These are phyloP conservation scores for Carallia pectinifolia DNA, from an alignment of 345 rosid genomes.

Conservation along the genomic window DNA sequence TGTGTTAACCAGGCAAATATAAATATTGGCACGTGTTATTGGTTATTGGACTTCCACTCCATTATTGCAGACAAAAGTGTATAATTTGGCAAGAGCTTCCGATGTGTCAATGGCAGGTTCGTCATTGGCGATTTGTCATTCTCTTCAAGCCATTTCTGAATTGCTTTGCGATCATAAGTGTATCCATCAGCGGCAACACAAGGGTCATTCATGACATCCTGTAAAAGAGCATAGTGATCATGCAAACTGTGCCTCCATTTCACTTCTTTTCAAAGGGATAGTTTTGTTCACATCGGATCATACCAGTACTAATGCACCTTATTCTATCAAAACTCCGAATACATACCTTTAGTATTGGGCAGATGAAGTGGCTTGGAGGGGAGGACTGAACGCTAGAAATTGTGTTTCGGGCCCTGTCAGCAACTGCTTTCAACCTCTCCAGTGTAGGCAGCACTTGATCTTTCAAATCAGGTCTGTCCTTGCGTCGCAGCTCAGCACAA, in stretches of 20 bases:
- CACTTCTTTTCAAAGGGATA: background rate
- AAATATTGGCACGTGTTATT: conserved; percentile 10
- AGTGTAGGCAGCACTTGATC: conserved; percentile 63
- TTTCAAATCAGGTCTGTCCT: conserved; percentile 67
- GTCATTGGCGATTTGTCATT: conserved; percentile 69
- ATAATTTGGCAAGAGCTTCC: conserved; percentile 63
- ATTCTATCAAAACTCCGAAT: too few species aligned
- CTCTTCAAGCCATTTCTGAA: conserved; percentile 63
- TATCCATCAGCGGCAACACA: conserved; percentile 90
- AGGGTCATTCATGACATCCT: conserved; percentile 82
- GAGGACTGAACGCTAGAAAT: conserved; percentile 10
- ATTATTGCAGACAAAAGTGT: conserved; percentile 59
- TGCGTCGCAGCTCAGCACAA: conserved; percentile 72
- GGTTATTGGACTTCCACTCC: conserved; percentile 58
- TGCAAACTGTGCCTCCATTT: background rate
- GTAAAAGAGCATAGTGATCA: conserved; percentile 11
- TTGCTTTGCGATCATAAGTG: conserved; percentile 70
- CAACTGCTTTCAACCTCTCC: conserved; percentile 57
- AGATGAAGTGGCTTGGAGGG: conserved; percentile 66
- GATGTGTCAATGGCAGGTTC: conserved; percentile 40
- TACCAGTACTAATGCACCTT: too few species aligned
- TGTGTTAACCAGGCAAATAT: background rate
- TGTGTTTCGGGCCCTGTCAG: conserved; percentile 34
- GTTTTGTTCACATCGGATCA: too few species aligned
- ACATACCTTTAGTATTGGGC: conserved; percentile 76